These are phyloP conservation scores for Tulasnella sp. DNA, from an alignment of 768 basidiomycete species.

Conservation along the genomic window DNA sequence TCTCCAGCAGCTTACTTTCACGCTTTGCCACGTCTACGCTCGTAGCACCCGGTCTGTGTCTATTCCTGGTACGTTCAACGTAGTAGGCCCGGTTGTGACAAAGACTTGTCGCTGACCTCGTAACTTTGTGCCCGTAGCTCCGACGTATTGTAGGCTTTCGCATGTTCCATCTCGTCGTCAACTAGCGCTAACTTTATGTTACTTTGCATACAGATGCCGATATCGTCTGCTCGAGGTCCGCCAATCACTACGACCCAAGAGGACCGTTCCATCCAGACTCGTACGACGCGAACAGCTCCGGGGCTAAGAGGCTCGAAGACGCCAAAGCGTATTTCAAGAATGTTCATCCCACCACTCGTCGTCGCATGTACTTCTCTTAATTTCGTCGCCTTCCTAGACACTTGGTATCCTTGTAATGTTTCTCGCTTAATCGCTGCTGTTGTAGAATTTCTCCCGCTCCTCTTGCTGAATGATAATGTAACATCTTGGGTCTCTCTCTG, in stretches of 20 bases:
- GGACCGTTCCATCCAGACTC: conserved; percentile 8
- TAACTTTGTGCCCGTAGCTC: conserved; percentile 26
- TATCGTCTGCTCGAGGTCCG: conserved; percentile 15
- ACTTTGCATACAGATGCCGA: conserved; percentile 12
- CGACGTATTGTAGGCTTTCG: conserved; percentile 25
- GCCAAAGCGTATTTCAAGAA: conserved; percentile 8
- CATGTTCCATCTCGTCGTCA: neutral
- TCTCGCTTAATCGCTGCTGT: neutral
- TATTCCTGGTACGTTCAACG: conserved; percentile 41
- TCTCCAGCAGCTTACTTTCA: conserved; percentile 62
- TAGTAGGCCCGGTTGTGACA: neutral
- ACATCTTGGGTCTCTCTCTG: too few species aligned
- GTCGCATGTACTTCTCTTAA: conserved; percentile 7
- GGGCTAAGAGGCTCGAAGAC: neutral
- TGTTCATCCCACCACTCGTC: neutral
- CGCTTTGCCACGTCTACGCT: conserved; percentile 72
- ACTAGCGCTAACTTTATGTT: neutral
- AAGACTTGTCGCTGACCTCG: neutral
- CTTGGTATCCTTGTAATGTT: neutral
- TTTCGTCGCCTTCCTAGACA: neutral
- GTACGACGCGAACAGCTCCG: neutral
- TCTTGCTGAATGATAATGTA: too few species aligned
- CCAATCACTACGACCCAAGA: conserved; percentile 15
- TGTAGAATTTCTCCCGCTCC: too few species aligned
- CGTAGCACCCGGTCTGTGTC: conserved; percentile 71